These are phyloP conservation scores for Leishmania tarentolae DNA, from an alignment of 208 protist species.

Conservation along the genomic window DNA sequence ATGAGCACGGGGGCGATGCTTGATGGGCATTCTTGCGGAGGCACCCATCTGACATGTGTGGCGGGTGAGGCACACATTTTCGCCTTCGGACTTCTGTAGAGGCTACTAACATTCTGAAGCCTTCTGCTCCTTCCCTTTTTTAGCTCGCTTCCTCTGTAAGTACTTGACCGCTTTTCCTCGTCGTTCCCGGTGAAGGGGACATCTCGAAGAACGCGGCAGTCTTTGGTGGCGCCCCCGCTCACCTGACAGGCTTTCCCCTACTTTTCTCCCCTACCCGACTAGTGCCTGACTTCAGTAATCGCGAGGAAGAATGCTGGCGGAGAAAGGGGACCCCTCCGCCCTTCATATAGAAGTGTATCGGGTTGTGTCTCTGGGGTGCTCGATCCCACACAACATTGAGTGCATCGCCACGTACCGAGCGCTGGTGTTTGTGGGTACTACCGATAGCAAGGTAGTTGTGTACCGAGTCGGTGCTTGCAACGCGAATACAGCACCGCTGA, in stretches of 20 bases:
- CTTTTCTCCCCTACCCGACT: not conserved
- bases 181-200: not conserved
- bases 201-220: not conserved
- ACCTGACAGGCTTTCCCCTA: not conserved
- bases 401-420: conserved; percentile 43
- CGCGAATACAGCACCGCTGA: not conserved
- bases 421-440: conserved; percentile 63
- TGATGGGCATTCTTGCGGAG: not conserved
- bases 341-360: conserved; percentile 24
- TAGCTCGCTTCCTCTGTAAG: not conserved
- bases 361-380: conserved; percentile 16
- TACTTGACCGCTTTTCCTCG: not conserved
- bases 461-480: conserved; percentile 29
- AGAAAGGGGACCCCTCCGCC: not conserved
- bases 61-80: not conserved
- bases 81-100: not conserved
- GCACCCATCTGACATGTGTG: not conserved
- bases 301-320: conserved; percentile 13
- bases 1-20: not conserved
- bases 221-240: not conserved
- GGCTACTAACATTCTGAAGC: not conserved
- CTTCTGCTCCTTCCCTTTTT: not conserved
- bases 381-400: conserved; percentile 39
- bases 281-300: not conserved
- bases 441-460: conserved; percentile 53